Percentiles rank a stretch among this genome's conserved stretches.
These are phyloP conservation scores for Pterocarpus macrocarpus DNA, from an alignment of 306 rosid species.

Conservation along the genomic window DNA sequence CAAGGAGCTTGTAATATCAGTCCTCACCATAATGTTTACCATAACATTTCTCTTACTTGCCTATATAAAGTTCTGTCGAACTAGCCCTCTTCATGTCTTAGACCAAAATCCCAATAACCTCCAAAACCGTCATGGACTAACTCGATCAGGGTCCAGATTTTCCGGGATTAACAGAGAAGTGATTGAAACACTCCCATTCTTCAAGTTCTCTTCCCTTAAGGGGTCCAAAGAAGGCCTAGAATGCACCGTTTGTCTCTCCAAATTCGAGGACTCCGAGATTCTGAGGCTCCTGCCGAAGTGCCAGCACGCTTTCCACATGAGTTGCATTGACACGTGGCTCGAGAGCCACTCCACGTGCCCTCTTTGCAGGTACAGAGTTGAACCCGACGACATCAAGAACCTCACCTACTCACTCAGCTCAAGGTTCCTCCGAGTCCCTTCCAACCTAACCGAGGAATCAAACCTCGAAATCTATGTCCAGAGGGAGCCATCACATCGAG, in stretches of 20 bases:
- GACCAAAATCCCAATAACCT: not conserved
- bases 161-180: slow-evolving; percentile 72
- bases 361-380: slow-evolving; percentile 74
- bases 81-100: slow-evolving; percentile 26
- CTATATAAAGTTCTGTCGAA: slow-evolving; percentile 69
- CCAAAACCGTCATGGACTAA: slow-evolving; percentile 28
- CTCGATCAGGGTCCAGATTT: slow-evolving; percentile 53
- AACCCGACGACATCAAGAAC: slow-evolving; percentile 59
- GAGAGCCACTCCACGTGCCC: slow-evolving; percentile 89
- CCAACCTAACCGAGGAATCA: slow-evolving; percentile 70
- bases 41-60: slow-evolving; percentile 60
- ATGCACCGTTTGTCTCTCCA: slow-evolving; percentile 80
- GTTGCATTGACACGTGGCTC: slow-evolving; percentile 89
- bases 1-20: slow-evolving; percentile 57
- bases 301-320: slow-evolving; percentile 83
- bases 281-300: slow-evolving; percentile 88
- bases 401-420: slow-evolving; percentile 63
- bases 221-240: slow-evolving; percentile 90
- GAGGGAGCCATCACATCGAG: slow-evolving; percentile 63
- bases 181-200: slow-evolving; percentile 78
- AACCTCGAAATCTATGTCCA: slow-evolving; percentile 74
- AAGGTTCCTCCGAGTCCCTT: slow-evolving; percentile 62
- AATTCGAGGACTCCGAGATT: slow-evolving; percentile 72
- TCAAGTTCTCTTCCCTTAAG: slow-evolving; percentile 73
- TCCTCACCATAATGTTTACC: slow-evolving; percentile 59